phyloP scores from a whole-genome alignment of 345 rosid genomes.

The Euclidium syriacum region DNA sequence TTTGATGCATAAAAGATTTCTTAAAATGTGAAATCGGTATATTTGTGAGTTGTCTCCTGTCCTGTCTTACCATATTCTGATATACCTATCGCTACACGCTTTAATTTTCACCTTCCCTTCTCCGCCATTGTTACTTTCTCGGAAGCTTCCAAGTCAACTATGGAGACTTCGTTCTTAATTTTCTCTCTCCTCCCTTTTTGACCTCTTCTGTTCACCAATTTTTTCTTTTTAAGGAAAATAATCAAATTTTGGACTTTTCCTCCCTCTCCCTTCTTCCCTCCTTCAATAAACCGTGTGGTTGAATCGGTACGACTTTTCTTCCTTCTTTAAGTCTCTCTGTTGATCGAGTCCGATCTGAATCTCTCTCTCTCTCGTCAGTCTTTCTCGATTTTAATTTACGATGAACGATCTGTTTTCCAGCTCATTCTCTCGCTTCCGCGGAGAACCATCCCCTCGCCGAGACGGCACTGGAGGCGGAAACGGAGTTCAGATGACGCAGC shows the following conservation, averaged over 20 bases:
- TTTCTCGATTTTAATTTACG: background rate
- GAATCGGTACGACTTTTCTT: slow-evolving; percentile 20
- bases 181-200: slow-evolving; percentile 11
- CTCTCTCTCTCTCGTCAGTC: background rate
- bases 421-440: slow-evolving; percentile 59
- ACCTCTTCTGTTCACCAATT: slow-evolving; percentile 10
- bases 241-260: slow-evolving; percentile 5
- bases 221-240: background rate
- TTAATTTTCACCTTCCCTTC: slow-evolving; percentile 2
- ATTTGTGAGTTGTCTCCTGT: background rate
- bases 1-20: too few species aligned
- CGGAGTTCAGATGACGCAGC: slow-evolving; percentile 27
- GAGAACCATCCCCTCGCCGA: slow-evolving; percentile 40
- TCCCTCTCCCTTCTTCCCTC: background rate
- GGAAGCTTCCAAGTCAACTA: slow-evolving; percentile 30
- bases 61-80: background rate
- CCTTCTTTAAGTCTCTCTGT: background rate
- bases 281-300: slow-evolving; percentile 12
- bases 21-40: background rate
- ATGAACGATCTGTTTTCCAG: slow-evolving; percentile 86
- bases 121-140: slow-evolving; percentile 13
- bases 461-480: slow-evolving; percentile 9
- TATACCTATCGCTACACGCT: background rate
- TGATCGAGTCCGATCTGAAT: slow-evolving; percentile 12
- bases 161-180: background rate